phyloP scores from a whole-genome alignment of 2,329 filamentous ascomycete species.

The Ciborinia camelliae region DNA sequence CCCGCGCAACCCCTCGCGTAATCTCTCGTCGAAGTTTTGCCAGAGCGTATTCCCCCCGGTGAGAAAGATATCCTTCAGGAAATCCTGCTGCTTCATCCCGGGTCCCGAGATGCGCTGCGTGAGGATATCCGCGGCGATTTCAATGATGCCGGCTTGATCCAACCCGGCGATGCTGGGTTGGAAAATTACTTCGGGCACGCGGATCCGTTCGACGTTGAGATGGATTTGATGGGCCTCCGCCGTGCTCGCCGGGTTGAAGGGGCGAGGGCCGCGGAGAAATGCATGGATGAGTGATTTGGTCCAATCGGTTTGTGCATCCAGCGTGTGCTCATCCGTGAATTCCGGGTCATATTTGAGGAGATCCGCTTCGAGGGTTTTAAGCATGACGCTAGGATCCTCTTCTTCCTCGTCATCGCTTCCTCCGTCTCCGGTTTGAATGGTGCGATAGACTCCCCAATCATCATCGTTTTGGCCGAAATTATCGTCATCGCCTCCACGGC shows the following conservation, averaged over 20 bases:
- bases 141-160: slow-evolving; percentile 89
- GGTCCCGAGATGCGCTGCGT: slow-evolving; percentile 68
- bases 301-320: slow-evolving; percentile 93
- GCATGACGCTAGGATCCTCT: slow-evolving; percentile 70
- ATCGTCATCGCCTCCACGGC: slow-evolving; percentile 87
- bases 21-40: slow-evolving; percentile 77
- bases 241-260: slow-evolving; percentile 77
- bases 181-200: slow-evolving; percentile 89
- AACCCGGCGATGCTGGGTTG: slow-evolving; percentile 87
- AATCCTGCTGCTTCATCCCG: slow-evolving; percentile 55
- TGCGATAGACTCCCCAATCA: slow-evolving; percentile 96
- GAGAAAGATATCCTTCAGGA: slow-evolving; percentile 84
- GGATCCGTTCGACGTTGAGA: slow-evolving; percentile 93
- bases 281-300: slow-evolving; percentile 87
- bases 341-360: slow-evolving; percentile 80
- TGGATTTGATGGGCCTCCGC: slow-evolving; percentile 84
- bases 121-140: slow-evolving; percentile 87
- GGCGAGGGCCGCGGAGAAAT: slow-evolving; percentile 82
- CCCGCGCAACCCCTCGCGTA: slow-evolving; percentile 68
- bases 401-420: slow-evolving; percentile 92
- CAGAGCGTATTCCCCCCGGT: slow-evolving; percentile 93
- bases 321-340: slow-evolving; percentile 89
- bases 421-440: slow-evolving; percentile 77
- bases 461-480: slow-evolving; percentile 96
- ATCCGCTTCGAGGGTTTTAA: slow-evolving; percentile 78